phyloP scores from a whole-genome alignment of 1,139 yeast genomes.

The Kodamaea alishanica region DNA sequence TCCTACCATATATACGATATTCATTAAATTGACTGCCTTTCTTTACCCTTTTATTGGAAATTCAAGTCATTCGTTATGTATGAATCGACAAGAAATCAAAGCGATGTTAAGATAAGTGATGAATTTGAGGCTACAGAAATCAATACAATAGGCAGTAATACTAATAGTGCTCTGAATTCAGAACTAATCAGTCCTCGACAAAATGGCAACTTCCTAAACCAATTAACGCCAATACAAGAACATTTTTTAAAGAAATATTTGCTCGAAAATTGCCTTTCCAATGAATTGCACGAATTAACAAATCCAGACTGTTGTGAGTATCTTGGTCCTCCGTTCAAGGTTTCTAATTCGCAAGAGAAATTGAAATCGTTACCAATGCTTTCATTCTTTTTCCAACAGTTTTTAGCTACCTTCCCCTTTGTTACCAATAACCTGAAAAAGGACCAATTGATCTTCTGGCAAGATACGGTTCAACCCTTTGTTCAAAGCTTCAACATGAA shows the following conservation, averaged over 20 bases:
- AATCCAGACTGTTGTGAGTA: conserved; percentile 57
- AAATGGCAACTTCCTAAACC: conserved; percentile 1
- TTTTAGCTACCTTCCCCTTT: conserved; percentile 71
- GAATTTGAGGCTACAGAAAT: too few species aligned
- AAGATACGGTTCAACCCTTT: conserved; percentile 70
- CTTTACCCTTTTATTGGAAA: too few species aligned
- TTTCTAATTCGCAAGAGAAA: conserved; percentile 10
- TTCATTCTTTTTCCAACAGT: conserved; percentile 59
- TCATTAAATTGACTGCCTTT: too few species aligned
- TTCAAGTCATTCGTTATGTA: too few species aligned
- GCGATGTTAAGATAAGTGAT: too few species aligned
- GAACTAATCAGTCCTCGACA: background rate
- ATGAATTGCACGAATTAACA: conserved; percentile 58
- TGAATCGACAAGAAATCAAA: too few species aligned
- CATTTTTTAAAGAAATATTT: conserved; percentile 84
- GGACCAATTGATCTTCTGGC: conserved; percentile 67
- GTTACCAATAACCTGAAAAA: conserved; percentile 45
- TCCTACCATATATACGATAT: too few species aligned
- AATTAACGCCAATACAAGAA: conserved; percentile 60
- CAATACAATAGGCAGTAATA: too few species aligned
- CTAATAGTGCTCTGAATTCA: too few species aligned
- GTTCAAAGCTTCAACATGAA: conserved; percentile 71
- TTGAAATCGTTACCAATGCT: conserved; percentile 54
- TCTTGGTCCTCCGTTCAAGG: conserved; percentile 70
- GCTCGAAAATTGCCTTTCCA: conserved; percentile 54